Evolutionary conservation across 2,329 filamentous ascomycete genomes (phyloP).

Genomic region (Neonectria hederae): DNA sequence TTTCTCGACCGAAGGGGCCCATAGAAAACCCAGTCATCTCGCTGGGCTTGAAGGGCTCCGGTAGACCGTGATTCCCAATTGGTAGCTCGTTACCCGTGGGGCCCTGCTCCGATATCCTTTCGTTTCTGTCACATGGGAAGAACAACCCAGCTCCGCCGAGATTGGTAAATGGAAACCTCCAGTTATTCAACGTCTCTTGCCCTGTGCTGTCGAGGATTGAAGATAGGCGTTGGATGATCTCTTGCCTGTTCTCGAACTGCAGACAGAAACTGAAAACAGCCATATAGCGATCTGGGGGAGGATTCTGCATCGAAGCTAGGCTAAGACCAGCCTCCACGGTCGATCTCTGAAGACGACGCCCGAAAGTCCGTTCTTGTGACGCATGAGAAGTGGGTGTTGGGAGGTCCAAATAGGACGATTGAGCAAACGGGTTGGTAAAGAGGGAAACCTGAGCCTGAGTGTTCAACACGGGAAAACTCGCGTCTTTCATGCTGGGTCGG

Average conservation of each 20-base stretch:
- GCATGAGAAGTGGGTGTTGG: conserved; percentile 64
- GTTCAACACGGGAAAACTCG: conserved; percentile 59
- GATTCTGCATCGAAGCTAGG: conserved; percentile 61
- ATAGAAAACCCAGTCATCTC: conserved; percentile 48
- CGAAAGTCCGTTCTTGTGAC: conserved; percentile 73
- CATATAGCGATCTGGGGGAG: conserved; percentile 59
- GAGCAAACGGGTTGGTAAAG: conserved; percentile 22
- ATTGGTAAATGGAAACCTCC: conserved; percentile 69
- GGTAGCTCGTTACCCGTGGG: conserved; percentile 16
- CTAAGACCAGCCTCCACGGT: conserved; percentile 70
- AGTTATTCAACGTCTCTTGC: conserved; percentile 63
- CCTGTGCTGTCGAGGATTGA: conserved; percentile 45
- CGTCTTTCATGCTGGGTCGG: conserved; percentile 61
- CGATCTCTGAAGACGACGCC: conserved; percentile 73
- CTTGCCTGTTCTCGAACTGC: conserved; percentile 63
- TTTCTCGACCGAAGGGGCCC: conserved; percentile 58
- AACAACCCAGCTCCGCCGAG: conserved; percentile 76
- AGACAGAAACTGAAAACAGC: conserved; percentile 76
- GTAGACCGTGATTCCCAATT: conserved; percentile 52
- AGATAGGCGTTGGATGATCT: conserved; percentile 55
- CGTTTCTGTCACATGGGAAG: conserved; percentile 51
- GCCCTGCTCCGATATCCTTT: background rate
- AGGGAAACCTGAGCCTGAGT: conserved; percentile 31
- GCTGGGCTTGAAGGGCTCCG: conserved; percentile 35
- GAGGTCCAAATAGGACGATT: conserved; percentile 48